phyloP scores from a whole-genome alignment of 2,329 filamentous ascomycete species.

The Talaromyces amestolkiae region DNA sequence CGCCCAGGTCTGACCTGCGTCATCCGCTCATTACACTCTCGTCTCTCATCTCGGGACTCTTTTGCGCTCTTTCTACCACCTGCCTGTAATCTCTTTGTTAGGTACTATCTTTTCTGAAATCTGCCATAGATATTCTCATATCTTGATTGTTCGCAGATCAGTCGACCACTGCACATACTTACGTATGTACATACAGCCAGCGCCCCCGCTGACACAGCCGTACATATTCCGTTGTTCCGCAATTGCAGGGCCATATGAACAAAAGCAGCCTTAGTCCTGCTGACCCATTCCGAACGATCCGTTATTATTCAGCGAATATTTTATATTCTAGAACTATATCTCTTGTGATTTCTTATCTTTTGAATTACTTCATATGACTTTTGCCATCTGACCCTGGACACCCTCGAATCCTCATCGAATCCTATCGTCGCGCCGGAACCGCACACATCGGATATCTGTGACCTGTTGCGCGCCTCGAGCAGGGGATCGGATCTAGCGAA shows the following conservation, averaged over 20 bases:
- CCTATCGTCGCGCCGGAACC: background rate
- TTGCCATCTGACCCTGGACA: background rate
- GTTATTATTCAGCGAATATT: background rate
- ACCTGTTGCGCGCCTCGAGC: slow-evolving; percentile 3
- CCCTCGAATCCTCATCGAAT: background rate
- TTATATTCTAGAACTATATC: background rate
- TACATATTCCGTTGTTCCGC: background rate
- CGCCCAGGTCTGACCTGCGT: background rate
- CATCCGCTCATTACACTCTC: background rate
- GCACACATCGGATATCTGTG: background rate
- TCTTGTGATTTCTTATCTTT: background rate
- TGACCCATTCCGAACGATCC: slow-evolving; percentile 10
- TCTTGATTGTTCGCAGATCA: slow-evolving; percentile 1
- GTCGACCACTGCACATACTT: background rate
- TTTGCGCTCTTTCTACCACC: background rate
- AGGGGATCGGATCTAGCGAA: slow-evolving; percentile 1
- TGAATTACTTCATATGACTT: slow-evolving; percentile 3
- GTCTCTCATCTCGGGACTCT: background rate
- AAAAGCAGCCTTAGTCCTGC: slow-evolving; percentile 3
- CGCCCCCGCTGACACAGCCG: slow-evolving; percentile 1
- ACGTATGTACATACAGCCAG: background rate
- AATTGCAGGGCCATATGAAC: background rate
- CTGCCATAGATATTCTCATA: background rate
- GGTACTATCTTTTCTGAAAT: background rate
- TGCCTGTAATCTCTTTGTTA: background rate